Evolutionary conservation across 1,284 basidiomycete genomes (phyloP).

Genomic region (Singerocomus rubriflavus): DNA sequence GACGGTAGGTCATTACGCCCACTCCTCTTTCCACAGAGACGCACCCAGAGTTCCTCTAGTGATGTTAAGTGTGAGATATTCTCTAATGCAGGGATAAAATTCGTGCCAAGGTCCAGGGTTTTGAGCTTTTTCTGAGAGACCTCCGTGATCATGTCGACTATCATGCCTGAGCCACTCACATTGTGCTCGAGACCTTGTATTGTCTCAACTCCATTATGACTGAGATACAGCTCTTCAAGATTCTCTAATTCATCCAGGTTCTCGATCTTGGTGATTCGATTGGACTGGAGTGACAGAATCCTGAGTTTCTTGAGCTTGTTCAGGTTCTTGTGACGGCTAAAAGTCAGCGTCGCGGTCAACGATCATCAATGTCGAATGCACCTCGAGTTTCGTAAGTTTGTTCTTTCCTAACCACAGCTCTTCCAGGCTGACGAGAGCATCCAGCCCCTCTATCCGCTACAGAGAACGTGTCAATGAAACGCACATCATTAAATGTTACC

Average conservation of each 20-base stretch:
- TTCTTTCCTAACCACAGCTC: slow-evolving; percentile 99
- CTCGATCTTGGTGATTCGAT: slow-evolving; percentile 89
- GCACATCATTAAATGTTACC: slow-evolving; percentile 7
- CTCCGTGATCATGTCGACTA: neutral
- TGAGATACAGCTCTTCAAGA: slow-evolving; percentile 91
- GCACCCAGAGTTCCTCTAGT: slow-evolving; percentile 93
- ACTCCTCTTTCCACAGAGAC: too few species aligned
- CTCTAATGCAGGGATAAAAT: slow-evolving; percentile 78
- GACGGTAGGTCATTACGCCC: too few species aligned
- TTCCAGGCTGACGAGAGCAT: slow-evolving; percentile 78
- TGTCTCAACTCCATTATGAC: slow-evolving; percentile 86
- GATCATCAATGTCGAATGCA: neutral
- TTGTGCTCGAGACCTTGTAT: slow-evolving; percentile 89
- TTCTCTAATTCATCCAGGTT: slow-evolving; percentile 67
- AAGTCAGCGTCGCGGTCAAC: neutral
- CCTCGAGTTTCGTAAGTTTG: slow-evolving; percentile 88
- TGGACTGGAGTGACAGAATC: slow-evolving; percentile 89
- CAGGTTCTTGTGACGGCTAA: slow-evolving; percentile 46
- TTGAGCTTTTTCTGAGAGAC: slow-evolving; percentile 65
- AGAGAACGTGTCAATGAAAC: neutral
- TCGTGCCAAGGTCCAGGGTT: slow-evolving; percentile 87
- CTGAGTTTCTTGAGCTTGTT: slow-evolving; percentile 65
- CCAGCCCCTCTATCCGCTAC: slow-evolving; percentile 86
- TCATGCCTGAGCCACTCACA: slow-evolving; percentile 41
- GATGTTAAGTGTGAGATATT: slow-evolving; percentile 73